phyloP scores from a whole-genome alignment of 202 grass and related monocot genomes.

The Elaeis oleifera region DNA sequence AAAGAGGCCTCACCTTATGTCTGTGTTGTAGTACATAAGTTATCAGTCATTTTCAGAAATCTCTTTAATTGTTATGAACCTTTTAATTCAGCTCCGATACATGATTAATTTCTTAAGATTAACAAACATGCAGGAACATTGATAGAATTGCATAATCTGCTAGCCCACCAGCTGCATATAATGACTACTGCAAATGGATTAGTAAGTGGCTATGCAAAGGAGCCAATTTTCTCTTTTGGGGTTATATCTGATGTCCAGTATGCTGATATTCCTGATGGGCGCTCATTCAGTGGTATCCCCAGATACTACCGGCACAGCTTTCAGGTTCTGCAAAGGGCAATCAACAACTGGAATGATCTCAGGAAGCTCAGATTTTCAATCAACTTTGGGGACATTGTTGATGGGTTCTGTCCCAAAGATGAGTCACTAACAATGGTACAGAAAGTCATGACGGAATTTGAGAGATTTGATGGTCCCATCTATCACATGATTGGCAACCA shows the following conservation, averaged over 20 bases:
- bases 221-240: constrained; percentile 64
- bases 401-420: constrained; percentile 63
- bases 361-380: constrained; percentile 49
- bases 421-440: constrained; percentile 38
- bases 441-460: constrained; percentile 57
- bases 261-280: constrained; percentile 68
- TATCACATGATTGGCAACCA: constrained; percentile 85
- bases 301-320: constrained; percentile 84
- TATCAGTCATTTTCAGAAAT: no score
- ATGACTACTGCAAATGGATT: constrained; percentile 48
- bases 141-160: not conserved
- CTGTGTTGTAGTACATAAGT: no score
- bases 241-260: constrained; percentile 90
- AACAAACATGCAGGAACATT: constrained; percentile 1
- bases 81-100: no score
- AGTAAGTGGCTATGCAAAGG: constrained; percentile 26
- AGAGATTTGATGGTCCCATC: constrained; percentile 47
- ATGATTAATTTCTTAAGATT: not conserved
- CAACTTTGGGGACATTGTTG: constrained; percentile 79
- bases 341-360: constrained; percentile 48
- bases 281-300: constrained; percentile 61
- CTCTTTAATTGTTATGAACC: no score
- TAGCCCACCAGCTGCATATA: not conserved
- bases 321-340: constrained; percentile 62
- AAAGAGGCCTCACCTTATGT: no score